A percentile compares a stretch with the other conserved stretches of the same genome.
phyloP scores from a whole-genome alignment of 768 basidiomycete species.

The Lentinula guzmanii region DNA sequence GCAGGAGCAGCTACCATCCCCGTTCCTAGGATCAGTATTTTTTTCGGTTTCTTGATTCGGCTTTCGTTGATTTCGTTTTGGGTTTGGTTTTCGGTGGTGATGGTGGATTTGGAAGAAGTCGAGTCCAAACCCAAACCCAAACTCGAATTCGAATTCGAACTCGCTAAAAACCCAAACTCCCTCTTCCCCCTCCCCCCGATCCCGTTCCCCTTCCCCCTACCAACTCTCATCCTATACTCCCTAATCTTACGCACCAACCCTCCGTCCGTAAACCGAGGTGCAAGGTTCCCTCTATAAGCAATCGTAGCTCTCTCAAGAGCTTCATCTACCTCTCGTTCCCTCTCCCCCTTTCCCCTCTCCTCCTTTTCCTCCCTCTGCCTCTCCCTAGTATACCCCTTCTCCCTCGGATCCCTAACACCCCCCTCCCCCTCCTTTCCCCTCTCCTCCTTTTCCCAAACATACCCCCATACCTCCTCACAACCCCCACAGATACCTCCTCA shows the following conservation, averaged over 20 bases:
- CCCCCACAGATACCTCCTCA: conserved; percentile 61
- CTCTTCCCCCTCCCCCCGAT: background rate
- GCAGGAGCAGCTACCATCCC: conserved; percentile 96
- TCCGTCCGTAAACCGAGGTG: too few relatives aligned
- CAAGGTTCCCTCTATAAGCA: too few relatives aligned
- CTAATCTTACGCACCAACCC: too few relatives aligned
- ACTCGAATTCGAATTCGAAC: conserved; percentile 26
- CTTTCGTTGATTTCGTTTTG: too few relatives aligned
- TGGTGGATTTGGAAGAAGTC: conserved; percentile 27
- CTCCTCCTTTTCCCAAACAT: background rate
- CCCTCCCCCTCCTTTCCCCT: background rate
- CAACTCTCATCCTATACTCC: too few relatives aligned
- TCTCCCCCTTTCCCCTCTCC: too few relatives aligned
- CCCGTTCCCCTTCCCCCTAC: background rate
- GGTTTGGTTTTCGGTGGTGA: conserved; percentile 29
- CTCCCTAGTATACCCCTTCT: background rate
- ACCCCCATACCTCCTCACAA: conserved; percentile 38
- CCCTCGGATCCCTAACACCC: too few relatives aligned
- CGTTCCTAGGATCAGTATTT: conserved; percentile 68
- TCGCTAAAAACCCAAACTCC: conserved; percentile 37
- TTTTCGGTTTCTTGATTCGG: too few relatives aligned
- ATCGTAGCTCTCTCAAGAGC: too few relatives aligned
- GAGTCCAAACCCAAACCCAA: too few relatives aligned
- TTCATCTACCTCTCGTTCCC: too few relatives aligned
- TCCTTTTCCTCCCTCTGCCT: too few relatives aligned